Evolutionary conservation across 768 basidiomycete genomes (phyloP).

Genomic region (Hydnum rufescens): DNA sequence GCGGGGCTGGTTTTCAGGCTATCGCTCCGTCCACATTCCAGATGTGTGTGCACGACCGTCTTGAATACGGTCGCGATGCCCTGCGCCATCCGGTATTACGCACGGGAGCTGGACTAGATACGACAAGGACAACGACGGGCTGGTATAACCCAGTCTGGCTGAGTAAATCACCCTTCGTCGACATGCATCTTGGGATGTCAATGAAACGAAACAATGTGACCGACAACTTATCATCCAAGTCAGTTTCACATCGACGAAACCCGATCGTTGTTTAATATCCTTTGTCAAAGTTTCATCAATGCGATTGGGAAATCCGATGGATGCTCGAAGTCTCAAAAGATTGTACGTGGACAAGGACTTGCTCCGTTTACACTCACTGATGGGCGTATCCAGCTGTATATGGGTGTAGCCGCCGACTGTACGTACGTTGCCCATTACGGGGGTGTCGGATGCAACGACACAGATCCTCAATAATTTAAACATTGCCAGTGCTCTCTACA

Average conservation of each 20-base stretch:
- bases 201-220: not conserved
- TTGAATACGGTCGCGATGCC: conserved; percentile 46
- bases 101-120: conserved; percentile 12
- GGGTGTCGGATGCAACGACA: conserved; percentile 39
- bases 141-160: conserved; percentile 20
- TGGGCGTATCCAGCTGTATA: conserved; percentile 24
- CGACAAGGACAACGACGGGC: conserved; percentile 1
- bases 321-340: conserved; percentile 52
- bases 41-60: conserved; percentile 48
- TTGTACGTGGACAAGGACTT: conserved; percentile 25
- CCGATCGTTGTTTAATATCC: not conserved
- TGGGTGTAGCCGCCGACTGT: conserved; percentile 83
- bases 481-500: conserved; percentile 52
- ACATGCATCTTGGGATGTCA: no score
- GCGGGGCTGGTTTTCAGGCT: no score
- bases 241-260: conserved; percentile 8
- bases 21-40: not conserved
- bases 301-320: conserved; percentile 49
- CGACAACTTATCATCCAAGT: conserved; percentile 33
- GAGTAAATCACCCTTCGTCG: not conserved
- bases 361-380: not conserved
- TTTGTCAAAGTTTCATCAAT: conserved; percentile 35
- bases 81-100: conserved; percentile 31
- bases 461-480: conserved; percentile 70
- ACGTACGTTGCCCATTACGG: conserved; percentile 49